Percentiles rank a stretch among this genome's conserved stretches.
Conservation (phyloP, 1,284 basidiomycete genomes). For the Ceratobasidium sp. region DNA sequence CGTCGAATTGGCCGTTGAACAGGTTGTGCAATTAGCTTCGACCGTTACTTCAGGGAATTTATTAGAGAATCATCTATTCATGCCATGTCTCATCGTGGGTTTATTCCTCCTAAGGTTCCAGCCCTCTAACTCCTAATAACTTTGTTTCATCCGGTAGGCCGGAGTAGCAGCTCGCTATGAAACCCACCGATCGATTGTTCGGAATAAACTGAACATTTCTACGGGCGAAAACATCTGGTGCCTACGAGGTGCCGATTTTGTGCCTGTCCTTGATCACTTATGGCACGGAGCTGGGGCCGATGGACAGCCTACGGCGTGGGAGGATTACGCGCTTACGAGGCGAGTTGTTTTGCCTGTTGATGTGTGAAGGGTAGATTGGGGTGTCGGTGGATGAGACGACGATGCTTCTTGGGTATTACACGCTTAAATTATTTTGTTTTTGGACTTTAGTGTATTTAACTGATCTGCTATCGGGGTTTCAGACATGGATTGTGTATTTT, state of each 20-base stretch:
- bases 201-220: neutral
- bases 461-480: no score
- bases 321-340: constrained; percentile 16
- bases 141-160: neutral
- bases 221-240: neutral
- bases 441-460: no score
- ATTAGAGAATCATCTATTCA: constrained; percentile 3
- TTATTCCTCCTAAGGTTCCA: no score
- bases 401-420: no score
- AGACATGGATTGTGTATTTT: neutral
- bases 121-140: no score
- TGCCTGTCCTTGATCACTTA: neutral
- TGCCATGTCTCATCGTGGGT: constrained; percentile 27
- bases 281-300: constrained; percentile 24
- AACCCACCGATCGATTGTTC: constrained; percentile 13
- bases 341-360: no score
- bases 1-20: constrained; percentile 11
- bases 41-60: neutral
- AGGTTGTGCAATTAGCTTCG: neutral
- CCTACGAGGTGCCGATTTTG: constrained; percentile 17
- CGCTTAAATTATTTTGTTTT: no score
- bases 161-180: constrained; percentile 26
- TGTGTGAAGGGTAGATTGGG: neutral
- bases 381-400: no score
- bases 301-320: constrained; percentile 2